These are phyloP conservation scores for Cordyceps cateniannulata DNA, from an alignment of 2,329 filamentous ascomycete genomes.

Conservation along the genomic window DNA sequence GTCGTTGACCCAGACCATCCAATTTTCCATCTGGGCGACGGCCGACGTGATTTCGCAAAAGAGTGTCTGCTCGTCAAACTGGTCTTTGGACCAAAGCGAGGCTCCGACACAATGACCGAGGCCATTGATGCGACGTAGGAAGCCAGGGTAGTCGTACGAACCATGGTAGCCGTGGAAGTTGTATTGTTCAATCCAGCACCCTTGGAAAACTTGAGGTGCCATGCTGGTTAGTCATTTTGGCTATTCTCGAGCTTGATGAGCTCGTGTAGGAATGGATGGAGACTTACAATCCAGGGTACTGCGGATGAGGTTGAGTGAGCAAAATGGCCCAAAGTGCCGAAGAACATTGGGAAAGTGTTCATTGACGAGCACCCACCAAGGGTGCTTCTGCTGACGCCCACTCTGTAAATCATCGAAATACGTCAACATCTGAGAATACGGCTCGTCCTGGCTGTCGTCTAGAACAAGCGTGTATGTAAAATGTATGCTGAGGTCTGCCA, in stretches of 20 bases:
- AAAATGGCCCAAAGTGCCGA: constrained; percentile 16
- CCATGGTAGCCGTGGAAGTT: constrained; percentile 17
- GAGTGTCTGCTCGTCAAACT: constrained; percentile 14
- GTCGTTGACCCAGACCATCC: constrained; percentile 18
- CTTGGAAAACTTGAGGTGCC: constrained; percentile 13
- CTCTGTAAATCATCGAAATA: constrained; percentile 16
- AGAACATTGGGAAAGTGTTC: constrained; percentile 17
- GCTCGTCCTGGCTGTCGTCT: constrained; percentile 16
- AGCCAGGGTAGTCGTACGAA: constrained; percentile 17
- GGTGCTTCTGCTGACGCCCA: constrained; percentile 14
- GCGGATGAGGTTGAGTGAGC: constrained; percentile 16
- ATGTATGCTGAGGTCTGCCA: constrained; percentile 18
- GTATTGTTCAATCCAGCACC: constrained; percentile 20
- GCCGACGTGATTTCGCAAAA: constrained; percentile 17
- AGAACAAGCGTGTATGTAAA: constrained; percentile 18
- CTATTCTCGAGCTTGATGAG: too few species aligned
- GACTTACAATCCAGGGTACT: constrained; percentile 16
- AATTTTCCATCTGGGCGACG: constrained; percentile 18
- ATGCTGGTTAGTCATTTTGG: too few species aligned
- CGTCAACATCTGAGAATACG: constrained; percentile 14
- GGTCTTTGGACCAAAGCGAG: constrained; percentile 13
- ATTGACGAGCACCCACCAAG: constrained; percentile 17
- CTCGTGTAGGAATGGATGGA: too few species aligned
- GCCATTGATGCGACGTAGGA: constrained; percentile 19
- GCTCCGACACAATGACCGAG: constrained; percentile 17